Base-by-base conservation (phyloP, 2,329 filamentous ascomycete species). In the Colletotrichum zoysiae region DNA sequence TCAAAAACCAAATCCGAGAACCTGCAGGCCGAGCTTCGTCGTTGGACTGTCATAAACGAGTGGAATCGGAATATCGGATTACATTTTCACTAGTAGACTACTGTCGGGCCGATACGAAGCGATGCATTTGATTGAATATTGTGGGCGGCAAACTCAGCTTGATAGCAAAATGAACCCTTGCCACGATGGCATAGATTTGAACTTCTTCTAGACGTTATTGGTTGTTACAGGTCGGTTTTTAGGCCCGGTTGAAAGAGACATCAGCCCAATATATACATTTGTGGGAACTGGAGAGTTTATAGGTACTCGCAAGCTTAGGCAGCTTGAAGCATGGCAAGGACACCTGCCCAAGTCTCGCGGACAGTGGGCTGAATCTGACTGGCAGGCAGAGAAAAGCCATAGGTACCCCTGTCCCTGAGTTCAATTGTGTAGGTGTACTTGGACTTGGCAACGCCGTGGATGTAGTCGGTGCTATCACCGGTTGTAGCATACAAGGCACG, bases 391-490 rank as follows among this genome's bases (percentile, higher is more conserved):
- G 67, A 65, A 46, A 73, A 74, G 18, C 74, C 74, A 26, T 73
- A 73, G 2, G 57, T 56, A 2, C 70, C 70, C n/a, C 42, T 46
- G n/a, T 75, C 74, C 7, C 73, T 65, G 3, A 75, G 40, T 38
- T 74, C 70, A 1, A 75, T 20, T 0, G 74, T 75, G 50, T 74
- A 75, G 0, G 73, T 74, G 18, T 75, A 75, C 14, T 62, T 74
- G 8, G 70, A 66, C 50, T 73, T 73, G 50, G 61, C 74, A 20
- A 74, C 74, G 7, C 69, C 75, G 48, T 73, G 70, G 23, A 75
- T 57, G 60, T 76, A 77, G 65, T 76, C 76, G 14, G 74, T 71
- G 8, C 74, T 75, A 58, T 74, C 73, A 5, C 76, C 76, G 1
- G 76, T 76, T 2, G 74, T 76, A 0, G 72, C 70, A 20, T 76